Base-by-base conservation (phyloP, 2,329 filamentous ascomycete species). In the Beauveria rudraprayagi region DNA sequence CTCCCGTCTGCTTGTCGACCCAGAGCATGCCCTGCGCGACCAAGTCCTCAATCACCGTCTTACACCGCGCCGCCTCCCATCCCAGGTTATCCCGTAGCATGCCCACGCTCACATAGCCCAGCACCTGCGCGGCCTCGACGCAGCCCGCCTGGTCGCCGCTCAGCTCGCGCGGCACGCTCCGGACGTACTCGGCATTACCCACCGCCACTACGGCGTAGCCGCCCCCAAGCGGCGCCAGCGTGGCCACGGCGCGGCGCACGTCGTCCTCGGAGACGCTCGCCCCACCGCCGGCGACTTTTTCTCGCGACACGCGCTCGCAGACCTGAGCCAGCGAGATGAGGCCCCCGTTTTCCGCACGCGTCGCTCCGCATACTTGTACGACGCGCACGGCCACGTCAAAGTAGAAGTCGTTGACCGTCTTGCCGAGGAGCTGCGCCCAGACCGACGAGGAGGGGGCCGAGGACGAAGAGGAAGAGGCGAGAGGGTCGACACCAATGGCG, bases 381-480 rank as follows among this genome's bases (percentile, higher is more conserved):
- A 97, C 90, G 55, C 91, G 83, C n/a, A 97, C 93, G 1, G 92
- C 94, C 51, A 99, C 85, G 78, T 96, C 93, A 74, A 97, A 97
- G 77, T 97, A 99, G 72, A 99, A 99, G 74, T 99, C 94, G 72
- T 97, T 96, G 67, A 99, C 92, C 68, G 87, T 92, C 63, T 89
- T 85, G 34, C 94, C 94, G 22, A 97, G 82, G 64, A 97, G 84
- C 77, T 97, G 92, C 9, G 91, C 89, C 93, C 94, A 97, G 62
- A 97, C 86, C 62, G 88, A 94, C 19, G 78, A 79, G 41, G 19
- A 77, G 72, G 65, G 10, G 14, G 30, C 11, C 8, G 63, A 62
- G 3, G 63, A 78, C 78, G 57, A 78, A 78, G 58, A 79, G 78
- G 66, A 78, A 26, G 52, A 60, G 34, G 92, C 91, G 19, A 99